These are phyloP conservation scores for Candida nanaspora DNA, from an alignment of 805 yeast genomes.

Conservation along the genomic window DNA sequence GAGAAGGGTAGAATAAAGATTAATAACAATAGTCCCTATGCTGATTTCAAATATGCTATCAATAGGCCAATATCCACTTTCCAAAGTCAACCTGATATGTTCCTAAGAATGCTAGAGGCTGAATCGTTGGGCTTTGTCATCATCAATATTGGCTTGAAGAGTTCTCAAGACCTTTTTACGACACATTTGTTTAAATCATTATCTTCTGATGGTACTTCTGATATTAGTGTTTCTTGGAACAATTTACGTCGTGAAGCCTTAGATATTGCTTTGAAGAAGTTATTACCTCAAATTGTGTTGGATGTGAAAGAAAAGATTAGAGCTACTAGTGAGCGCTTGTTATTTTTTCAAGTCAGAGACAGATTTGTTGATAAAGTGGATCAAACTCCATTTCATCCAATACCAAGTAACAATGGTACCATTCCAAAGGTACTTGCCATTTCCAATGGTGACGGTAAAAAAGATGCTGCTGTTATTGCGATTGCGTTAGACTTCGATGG, in stretches of 20 bases:
- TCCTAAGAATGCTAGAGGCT: constrained; percentile 86
- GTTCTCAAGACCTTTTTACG: constrained; percentile 32
- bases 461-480: constrained; percentile 81
- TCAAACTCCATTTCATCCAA: constrained; percentile 90
- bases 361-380: constrained; percentile 66
- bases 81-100: constrained; percentile 67
- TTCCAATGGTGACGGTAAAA: constrained; percentile 81
- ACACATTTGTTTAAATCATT: constrained; percentile 48
- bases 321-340: constrained; percentile 62
- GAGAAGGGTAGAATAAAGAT: constrained; percentile 78
- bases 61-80: constrained; percentile 76
- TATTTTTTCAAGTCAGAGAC: constrained; percentile 64
- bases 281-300: constrained; percentile 59
- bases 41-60: constrained; percentile 85
- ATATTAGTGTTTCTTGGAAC: constrained; percentile 76
- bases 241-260: constrained; percentile 61
- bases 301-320: constrained; percentile 80
- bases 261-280: constrained; percentile 56
- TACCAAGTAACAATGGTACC: constrained; percentile 70
- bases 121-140: constrained; percentile 70
- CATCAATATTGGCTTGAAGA: constrained; percentile 52
- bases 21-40: constrained; percentile 72
- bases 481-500: constrained; percentile 75
- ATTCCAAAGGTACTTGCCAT: constrained; percentile 78
- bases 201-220: constrained; percentile 74